Evolutionary conservation across 495 filamentous ascomycete genomes (phyloP), one percentile per base, ranked within the genome.

Genomic region (Penicillium maclennaniae): DNA sequence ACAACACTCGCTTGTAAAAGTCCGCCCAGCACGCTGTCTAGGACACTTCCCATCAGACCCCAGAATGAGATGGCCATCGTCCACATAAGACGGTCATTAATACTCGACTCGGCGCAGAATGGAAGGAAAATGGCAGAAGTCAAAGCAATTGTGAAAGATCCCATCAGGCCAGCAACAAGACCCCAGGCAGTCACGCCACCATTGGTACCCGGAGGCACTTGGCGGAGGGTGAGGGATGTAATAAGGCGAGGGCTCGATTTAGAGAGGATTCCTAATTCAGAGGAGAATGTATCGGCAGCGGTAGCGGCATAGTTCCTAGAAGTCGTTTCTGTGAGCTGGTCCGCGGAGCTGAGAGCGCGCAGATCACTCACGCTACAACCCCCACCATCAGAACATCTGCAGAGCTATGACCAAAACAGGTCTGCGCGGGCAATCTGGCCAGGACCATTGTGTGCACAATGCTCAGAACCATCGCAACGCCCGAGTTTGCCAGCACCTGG

Each of bases 251-350:
- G 93, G 36, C 78, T 71, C 20, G 77, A 79, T 53, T 79, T 84
- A 16, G 91, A 86, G 16, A 97, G 79, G 43, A 98, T 98, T 7
- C 93, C 93, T 14, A 97, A 83, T 70, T 98, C 93, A 12, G 92
- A 97, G 49, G 87, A 91, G 70, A 96, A 95, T 6, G 93, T 98
- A 65, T 98, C 93, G 26, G 93, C 87, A 12, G 91, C 84, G 19
- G 92, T 89, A 21, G 89, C 88, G 28, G 90, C 93, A 56, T 98
- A 98, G 72, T 97, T 88, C 17, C 74, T 77, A 50, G 25, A 42
- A 12, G 43, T n/a, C 6, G 15, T 31, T 49, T 16, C 17, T 43
- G 37, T 15, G 8, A 17, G 9, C 3, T 36, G 37, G 0, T 21
- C 43, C 6, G n/a, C 9, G 36, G 39, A 34, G 43, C 26, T 7